Evolutionary conservation across 768 basidiomycete genomes (phyloP).

Genomic region (Tephrocybe rancida): DNA sequence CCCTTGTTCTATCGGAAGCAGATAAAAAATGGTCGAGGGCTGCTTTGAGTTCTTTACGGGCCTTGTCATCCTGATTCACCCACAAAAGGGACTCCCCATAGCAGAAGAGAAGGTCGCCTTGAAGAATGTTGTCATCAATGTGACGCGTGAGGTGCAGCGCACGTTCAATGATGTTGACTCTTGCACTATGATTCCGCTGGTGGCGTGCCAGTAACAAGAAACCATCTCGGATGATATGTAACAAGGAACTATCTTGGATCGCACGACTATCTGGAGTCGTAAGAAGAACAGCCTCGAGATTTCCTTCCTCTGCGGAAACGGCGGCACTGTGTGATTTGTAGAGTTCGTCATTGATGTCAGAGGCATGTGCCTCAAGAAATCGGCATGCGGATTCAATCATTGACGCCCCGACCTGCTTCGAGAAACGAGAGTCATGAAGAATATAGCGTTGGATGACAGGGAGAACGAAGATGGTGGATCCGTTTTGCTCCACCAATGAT

Average conservation of each 20-base stretch:
- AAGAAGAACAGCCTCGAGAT: slow-evolving; percentile 1
- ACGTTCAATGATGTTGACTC: slow-evolving; percentile 1
- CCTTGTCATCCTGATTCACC: neutral
- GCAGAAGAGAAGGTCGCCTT: neutral
- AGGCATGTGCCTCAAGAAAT: slow-evolving; percentile 14
- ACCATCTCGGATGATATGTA: slow-evolving; percentile 1
- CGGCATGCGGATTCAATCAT: slow-evolving; percentile 15
- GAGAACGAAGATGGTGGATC: slow-evolving; percentile 11
- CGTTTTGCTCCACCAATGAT: neutral
- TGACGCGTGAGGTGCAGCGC: neutral
- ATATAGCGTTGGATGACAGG: no score
- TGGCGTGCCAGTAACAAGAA: slow-evolving; percentile 18
- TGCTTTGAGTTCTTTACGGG: neutral
- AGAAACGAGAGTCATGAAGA: no score
- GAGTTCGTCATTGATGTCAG: slow-evolving; percentile 3
- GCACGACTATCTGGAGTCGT: neutral
- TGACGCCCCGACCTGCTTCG: neutral
- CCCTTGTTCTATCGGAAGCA: neutral
- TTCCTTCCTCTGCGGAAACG: slow-evolving; percentile 13
- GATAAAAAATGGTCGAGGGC: neutral
- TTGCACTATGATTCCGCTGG: slow-evolving; percentile 8
- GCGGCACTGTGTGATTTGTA: slow-evolving; percentile 8
- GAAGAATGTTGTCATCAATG: neutral
- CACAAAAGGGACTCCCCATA: neutral
- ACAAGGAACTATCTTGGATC: no score